Evolutionary conservation across 1,284 basidiomycete species (phyloP), one percentile per base, ranked within the genome.

Genomic region (Omphalotus olearius): DNA sequence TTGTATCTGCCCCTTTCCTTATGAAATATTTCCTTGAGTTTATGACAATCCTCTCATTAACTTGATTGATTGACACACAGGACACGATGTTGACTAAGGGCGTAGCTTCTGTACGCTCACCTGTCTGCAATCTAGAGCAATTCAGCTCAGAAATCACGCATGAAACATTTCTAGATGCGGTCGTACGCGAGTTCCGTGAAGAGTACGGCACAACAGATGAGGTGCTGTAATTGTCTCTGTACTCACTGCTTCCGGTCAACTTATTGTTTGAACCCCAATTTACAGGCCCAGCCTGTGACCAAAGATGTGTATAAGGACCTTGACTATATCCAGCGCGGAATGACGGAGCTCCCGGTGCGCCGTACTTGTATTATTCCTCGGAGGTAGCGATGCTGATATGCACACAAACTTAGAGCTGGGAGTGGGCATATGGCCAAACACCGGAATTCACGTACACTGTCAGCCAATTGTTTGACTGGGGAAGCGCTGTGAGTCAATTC

Each of bases 361-460:
- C 17, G 33, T 13, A 4, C 13, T 33, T 9, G 9, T 10, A 13
- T 33, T 4, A 4, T 33, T 9, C 30, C 13, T 33, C 43, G 13
- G 18, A 33, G 11, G n/a, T 14, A n/a, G 20, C 33, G 39, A 30
- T 14, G 37, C 11, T 7, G 47, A 10, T 17, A 40, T 18, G 16
- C n/a, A n/a, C n/a, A 20, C 23, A 25, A 23, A 14, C 47, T 16
- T 63, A 95, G 89, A 85, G 79, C 37, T 98, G 96, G 97, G 80
- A 90, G 20, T 99, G 95, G 94, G 76, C 82, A 26, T 98, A 84
- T 62, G 96, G 95, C 0, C 91, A 97, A 64, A 97, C 95, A 0
- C 96, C 96, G 48, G 91, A 96, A 64, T 98, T 99, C 65, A 88
- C 82, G 39, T 83, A 85, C 58, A 71, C 69, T 2, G 54, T 87